A percentile compares a stretch with the other conserved stretches of the same genome.
These are phyloP conservation scores for Cercospora berteroae DNA, from an alignment of 2,329 filamentous ascomycete genomes.

Conservation along the genomic window DNA sequence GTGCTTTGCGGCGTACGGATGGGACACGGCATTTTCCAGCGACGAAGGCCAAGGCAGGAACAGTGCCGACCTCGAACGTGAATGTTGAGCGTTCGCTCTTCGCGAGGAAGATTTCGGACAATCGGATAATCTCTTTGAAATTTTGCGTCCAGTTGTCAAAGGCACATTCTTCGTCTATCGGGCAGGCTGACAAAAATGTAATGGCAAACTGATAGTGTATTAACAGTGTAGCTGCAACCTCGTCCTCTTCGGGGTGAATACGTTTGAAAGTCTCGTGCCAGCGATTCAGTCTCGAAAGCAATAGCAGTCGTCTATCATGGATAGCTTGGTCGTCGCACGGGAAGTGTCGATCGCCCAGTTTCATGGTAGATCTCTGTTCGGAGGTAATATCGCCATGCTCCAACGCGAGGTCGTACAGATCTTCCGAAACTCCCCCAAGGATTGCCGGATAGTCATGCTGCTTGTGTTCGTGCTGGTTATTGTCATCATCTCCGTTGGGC, in stretches of 20 bases:
- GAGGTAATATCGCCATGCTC: conserved; percentile 1
- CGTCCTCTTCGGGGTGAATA: not conserved
- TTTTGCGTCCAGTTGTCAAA: conserved; percentile 28
- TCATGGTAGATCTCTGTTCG: conserved; percentile 4
- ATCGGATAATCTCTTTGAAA: conserved; percentile 25
- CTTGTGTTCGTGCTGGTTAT: not conserved
- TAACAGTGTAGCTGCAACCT: conserved; percentile 18
- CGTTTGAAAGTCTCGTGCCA: conserved; percentile 18
- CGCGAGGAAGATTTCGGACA: conserved; percentile 20
- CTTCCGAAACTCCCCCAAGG: not conserved
- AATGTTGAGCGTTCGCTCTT: conserved; percentile 21
- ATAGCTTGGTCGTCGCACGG: not conserved
- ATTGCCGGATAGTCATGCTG: not conserved
- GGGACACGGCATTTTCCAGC: conserved; percentile 30
- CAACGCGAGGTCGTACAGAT: not conserved
- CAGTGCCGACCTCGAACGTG: conserved; percentile 28
- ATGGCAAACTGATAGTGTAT: conserved; percentile 25
- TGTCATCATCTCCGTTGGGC: not conserved
- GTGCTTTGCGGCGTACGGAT: conserved; percentile 25
- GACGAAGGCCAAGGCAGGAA: conserved; percentile 28
- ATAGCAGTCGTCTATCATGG: not conserved
- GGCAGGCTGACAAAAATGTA: conserved; percentile 26
- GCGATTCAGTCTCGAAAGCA: conserved; percentile 1
- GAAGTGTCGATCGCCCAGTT: conserved; percentile 3
- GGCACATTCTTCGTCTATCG: conserved; percentile 15